phyloP scores from a whole-genome alignment of 192 early-diverging fungal genomes.

The Coemansia sp. region DNA sequence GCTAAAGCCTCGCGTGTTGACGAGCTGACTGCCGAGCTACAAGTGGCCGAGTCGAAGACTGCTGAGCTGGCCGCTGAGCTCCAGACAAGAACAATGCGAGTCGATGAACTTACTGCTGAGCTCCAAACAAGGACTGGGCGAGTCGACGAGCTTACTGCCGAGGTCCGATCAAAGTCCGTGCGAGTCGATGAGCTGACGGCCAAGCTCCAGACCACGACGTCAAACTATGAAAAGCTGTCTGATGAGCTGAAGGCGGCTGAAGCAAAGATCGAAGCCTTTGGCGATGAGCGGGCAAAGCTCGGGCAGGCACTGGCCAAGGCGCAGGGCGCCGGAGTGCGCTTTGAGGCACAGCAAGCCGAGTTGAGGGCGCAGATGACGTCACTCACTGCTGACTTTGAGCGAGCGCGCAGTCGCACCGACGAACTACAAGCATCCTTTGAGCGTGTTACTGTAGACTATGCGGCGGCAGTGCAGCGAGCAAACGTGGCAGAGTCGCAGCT shows the following conservation, averaged over 20 bases:
- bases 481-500: constrained; percentile 15
- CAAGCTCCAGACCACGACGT: not conserved
- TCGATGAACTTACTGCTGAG: not conserved
- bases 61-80: not conserved
- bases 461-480: not conserved
- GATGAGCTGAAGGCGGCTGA: constrained; percentile 1
- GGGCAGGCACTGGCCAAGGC: constrained; percentile 42
- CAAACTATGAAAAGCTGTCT: not conserved
- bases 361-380: constrained; percentile 20
- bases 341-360: constrained; percentile 31
- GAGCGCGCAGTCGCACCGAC: constrained; percentile 16
- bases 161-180: not conserved
- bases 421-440: constrained; percentile 1
- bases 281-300: constrained; percentile 30
- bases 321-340: constrained; percentile 26
- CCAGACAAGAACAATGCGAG: not conserved
- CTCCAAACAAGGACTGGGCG: not conserved
- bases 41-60: not conserved
- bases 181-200: not conserved
- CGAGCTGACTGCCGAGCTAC: constrained; percentile 2
- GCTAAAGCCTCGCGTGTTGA: constrained; percentile 4
- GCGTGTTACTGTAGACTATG: constrained; percentile 2
- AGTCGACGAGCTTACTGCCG: not conserved
- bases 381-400: not conserved
- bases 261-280: not conserved